phyloP scores from a whole-genome alignment of 2,329 filamentous ascomycete species.

The Fusarium pininemorale region DNA sequence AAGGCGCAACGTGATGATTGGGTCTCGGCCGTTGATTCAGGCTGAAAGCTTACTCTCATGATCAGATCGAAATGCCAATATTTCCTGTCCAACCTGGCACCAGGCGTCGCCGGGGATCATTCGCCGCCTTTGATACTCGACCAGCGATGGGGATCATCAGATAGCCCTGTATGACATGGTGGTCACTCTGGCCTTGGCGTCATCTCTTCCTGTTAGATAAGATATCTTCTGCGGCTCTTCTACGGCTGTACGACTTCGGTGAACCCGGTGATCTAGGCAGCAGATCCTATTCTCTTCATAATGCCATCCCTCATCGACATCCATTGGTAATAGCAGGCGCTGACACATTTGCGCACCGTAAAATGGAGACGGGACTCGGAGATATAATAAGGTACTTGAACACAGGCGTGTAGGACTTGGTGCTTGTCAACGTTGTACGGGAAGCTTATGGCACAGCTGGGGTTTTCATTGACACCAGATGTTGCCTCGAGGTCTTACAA shows the following conservation, averaged over 20 bases:
- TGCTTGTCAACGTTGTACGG: background rate
- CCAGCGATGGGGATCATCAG: conserved; percentile 5
- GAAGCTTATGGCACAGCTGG: background rate
- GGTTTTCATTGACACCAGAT: background rate
- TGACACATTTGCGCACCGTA: background rate
- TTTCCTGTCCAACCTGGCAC: background rate
- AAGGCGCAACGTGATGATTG: background rate
- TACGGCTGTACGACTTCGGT: background rate
- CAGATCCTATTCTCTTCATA: background rate
- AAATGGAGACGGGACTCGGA: background rate
- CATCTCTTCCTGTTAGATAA: background rate
- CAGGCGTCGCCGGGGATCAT: background rate
- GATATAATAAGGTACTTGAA: background rate
- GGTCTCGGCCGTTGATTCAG: background rate
- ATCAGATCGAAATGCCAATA: background rate
- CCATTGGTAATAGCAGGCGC: background rate
- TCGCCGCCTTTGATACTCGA: background rate
- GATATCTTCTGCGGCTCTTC: background rate
- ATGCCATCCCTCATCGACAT: background rate
- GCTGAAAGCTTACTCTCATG: background rate
- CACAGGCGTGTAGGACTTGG: background rate
- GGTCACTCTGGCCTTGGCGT: background rate
- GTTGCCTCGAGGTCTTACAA: background rate
- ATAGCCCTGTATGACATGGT: conserved; percentile 9
- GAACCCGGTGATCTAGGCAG: background rate